Evolutionary conservation across 495 filamentous ascomycete species (phyloP).

Genomic region (Aspergillus campestris): DNA sequence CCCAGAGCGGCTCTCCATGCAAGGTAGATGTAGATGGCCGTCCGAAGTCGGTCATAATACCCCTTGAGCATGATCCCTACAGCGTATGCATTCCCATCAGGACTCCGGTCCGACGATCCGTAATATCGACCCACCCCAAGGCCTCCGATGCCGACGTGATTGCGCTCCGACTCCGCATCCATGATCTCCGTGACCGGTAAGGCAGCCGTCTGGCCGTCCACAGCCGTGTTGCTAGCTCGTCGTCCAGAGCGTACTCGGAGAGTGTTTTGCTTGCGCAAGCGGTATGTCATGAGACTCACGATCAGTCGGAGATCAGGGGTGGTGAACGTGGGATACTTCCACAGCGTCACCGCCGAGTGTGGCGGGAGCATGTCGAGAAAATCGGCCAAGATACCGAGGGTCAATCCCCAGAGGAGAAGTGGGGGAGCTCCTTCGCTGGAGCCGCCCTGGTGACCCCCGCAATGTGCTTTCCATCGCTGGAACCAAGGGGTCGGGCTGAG

Average conservation of each 20-base stretch:
- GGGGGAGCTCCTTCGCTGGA: conserved; percentile 30
- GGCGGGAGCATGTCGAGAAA: conserved; percentile 64
- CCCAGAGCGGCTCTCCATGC: conserved; percentile 31
- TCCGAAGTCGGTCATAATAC: conserved; percentile 57
- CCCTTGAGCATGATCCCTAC: conserved; percentile 59
- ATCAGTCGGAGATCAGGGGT: conserved; percentile 52
- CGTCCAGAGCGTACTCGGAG: conserved; percentile 29
- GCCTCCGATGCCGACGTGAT: conserved; percentile 37
- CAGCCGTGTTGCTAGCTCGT: conserved; percentile 31
- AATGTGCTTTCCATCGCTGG: conserved; percentile 23
- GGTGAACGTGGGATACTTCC: conserved; percentile 69
- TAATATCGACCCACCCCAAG: conserved; percentile 41
- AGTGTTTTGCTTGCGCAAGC: conserved; percentile 49
- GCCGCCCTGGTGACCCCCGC: conserved; percentile 23
- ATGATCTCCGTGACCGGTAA: conserved; percentile 22
- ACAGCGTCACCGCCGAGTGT: conserved; percentile 51
- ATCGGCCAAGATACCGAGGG: conserved; percentile 62
- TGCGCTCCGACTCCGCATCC: conserved; percentile 20
- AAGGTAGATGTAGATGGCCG: conserved; percentile 47
- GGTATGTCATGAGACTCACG: conserved; percentile 53
- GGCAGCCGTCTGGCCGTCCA: conserved; percentile 36
- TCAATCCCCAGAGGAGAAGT: conserved; percentile 68
- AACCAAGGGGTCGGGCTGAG: conserved; percentile 8
- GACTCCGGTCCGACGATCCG: conserved; percentile 18
- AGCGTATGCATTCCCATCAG: conserved; percentile 31